Evolutionary conservation across 305 asterid genomes (phyloP), one percentile per base, ranked within the genome.

Genomic region (Fraxinus platypoda): DNA sequence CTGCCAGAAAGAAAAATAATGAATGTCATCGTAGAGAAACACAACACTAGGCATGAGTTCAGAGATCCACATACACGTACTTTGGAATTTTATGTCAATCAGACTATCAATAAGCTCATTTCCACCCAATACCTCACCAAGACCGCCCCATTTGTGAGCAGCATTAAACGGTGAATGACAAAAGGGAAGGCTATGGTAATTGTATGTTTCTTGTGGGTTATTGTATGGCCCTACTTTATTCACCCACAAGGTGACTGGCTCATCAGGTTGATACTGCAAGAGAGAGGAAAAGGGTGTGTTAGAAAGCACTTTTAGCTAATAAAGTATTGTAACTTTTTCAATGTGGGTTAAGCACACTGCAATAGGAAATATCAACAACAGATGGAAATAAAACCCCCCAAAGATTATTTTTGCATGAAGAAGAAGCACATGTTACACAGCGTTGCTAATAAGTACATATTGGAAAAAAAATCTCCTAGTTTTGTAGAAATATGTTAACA

Each of bases 81-180:
- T 89, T 84, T 83, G 88, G 74, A 86, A 91, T 84, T 81, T 91
- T 81, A 91, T 89, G 82, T 85, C 90, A 79, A 89, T 83, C 85
- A 85, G 86, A 77, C 95, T 91, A 82, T 90, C 95, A 82, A 91
- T 91, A 78, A 91, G 95, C 88, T 91, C 95, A 85, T 91, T 91
- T 86, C 93, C 95, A 64, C 95, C 95, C 87, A 91, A 84, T 28
- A 91, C 92, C 84, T 91, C 95, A 62, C 95, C 95, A 79, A 91
- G 93, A 62, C 93, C 92, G 81, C 93, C 95, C 95, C 95, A 91
- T 78, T 87, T 91, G 87, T 89, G 93, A 79, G 91, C 87, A 81
- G 85, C 85, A 85, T 77, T 83, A 34, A 91, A 89, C 21, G 89
- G 76, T 46, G 90, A 88, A 81, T 77, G 92, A 81, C 95, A 91